Evolutionary conservation across 2,329 filamentous ascomycete species (phyloP), one percentile per base, ranked within the genome.

Genomic region (Didymella exigua): DNA sequence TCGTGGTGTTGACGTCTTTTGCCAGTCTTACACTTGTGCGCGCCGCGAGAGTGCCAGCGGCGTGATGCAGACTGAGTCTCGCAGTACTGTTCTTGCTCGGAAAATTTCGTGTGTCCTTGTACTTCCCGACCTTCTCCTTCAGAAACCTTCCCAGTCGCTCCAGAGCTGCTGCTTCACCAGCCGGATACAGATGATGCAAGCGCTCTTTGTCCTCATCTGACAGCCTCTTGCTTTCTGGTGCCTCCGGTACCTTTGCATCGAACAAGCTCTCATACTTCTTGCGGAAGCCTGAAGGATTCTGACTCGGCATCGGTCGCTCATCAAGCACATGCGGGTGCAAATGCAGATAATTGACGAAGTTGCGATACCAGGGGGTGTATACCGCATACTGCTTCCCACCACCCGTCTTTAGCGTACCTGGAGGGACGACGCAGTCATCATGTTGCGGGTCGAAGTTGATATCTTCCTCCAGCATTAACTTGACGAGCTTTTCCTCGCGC

Each of bases 341-440:
- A 56, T 93, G 87, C 5, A 96, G 67, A 62, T 93, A 84, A 4
- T 84, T 82, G 19, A 92, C 75, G 91, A 92, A 96, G 0, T 88
- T 68, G 14, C 86, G 82, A 70, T 84, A 93, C 91, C 91, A 96
- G 0, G 91, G 93, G 2, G 82, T 86, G 65, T 95, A 96, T 0
- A 96, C 90, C 0, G 90, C 85, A 65, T 95, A 96, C 66, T 93
- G 90, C 49, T 85, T 90, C 1, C 91, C 91, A 2, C 81, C 76
- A 3, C 89, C 87, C 5, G 82, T 90, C 16, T 76, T 76, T 31
- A 96, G 74, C 31, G 79, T 77, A 0, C 90, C 91, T 0, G 93
- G 92, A 0, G 86, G 81, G 0, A 96, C 91, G 1, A 96, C 85
- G 61, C 91, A 95, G 4, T 89, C 90, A 73, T 96, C 93, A 56